These are phyloP conservation scores for Epicoccum sorghinum DNA, from an alignment of 2,329 filamentous ascomycete species.

Conservation along the genomic window DNA sequence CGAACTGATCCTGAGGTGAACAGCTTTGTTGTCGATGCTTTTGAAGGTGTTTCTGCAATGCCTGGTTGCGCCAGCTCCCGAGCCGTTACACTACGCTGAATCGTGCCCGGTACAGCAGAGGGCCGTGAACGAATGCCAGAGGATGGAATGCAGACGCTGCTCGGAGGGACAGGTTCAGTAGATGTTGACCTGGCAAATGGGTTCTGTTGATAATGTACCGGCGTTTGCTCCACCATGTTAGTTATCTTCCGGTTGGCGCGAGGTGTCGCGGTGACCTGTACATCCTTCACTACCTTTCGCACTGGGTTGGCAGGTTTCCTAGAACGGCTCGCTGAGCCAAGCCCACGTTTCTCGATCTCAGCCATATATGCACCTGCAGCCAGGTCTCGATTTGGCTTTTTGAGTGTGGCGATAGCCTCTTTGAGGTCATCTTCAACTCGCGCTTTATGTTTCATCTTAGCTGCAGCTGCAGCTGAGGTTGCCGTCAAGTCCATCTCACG, in stretches of 20 bases:
- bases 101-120: conserved; percentile 34
- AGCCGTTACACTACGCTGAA: conserved; percentile 37
- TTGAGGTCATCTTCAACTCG: conserved; percentile 72
- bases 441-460: conserved; percentile 69
- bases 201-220: conserved; percentile 33
- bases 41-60: conserved; percentile 53
- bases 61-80: conserved; percentile 35
- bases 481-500: conserved; percentile 62
- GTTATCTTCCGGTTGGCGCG: conserved; percentile 42
- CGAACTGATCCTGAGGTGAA: conserved; percentile 34
- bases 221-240: conserved; percentile 39
- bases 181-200: conserved; percentile 28
- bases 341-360: conserved; percentile 65
- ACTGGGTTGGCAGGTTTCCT: conserved; percentile 37
- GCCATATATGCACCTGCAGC: conserved; percentile 72
- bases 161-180: conserved; percentile 28
- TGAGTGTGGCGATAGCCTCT: conserved; percentile 74
- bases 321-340: conserved; percentile 31
- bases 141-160: conserved; percentile 49
- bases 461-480: conserved; percentile 59
- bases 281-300: conserved; percentile 39
- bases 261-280: conserved; percentile 54
- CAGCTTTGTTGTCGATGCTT: conserved; percentile 41
- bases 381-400: conserved; percentile 75
- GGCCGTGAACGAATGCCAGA: conserved; percentile 44